These are phyloP conservation scores for Arachnopeziza araneosa DNA, from an alignment of 2,329 filamentous ascomycete species.

Conservation along the genomic window DNA sequence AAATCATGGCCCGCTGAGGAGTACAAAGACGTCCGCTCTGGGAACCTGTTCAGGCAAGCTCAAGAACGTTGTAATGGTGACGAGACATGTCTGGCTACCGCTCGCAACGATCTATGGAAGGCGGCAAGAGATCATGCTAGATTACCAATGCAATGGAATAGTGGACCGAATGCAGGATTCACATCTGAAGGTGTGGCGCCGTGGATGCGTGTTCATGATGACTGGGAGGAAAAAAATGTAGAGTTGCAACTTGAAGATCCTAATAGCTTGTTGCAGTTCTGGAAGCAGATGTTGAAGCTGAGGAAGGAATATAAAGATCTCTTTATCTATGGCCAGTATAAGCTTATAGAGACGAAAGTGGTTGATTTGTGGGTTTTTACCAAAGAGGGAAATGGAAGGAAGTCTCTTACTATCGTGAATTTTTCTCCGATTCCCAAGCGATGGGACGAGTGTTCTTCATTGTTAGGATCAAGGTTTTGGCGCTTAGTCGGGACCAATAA, in stretches of 20 bases:
- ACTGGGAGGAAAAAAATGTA: constrained; percentile 29
- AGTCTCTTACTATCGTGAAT: constrained; percentile 38
- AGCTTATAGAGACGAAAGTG: constrained; percentile 29
- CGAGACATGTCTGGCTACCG: background rate
- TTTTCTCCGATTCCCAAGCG: constrained; percentile 26
- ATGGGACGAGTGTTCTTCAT: constrained; percentile 3
- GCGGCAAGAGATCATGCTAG: constrained; percentile 53
- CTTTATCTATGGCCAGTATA: constrained; percentile 14
- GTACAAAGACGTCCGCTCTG: constrained; percentile 54
- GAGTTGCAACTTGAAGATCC: background rate
- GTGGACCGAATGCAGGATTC: constrained; percentile 53
- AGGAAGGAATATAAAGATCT: constrained; percentile 10
- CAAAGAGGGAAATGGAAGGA: constrained; percentile 31
- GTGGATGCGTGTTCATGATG: constrained; percentile 53
- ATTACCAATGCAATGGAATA: constrained; percentile 64
- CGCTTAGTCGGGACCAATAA: background rate
- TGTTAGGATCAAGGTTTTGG: background rate
- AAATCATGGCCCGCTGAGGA: constrained; percentile 53
- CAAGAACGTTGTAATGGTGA: background rate
- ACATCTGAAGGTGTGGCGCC: constrained; percentile 44
- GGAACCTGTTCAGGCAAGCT: constrained; percentile 14
- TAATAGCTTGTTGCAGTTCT: constrained; percentile 6
- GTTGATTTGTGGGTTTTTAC: constrained; percentile 38
- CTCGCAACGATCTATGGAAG: background rate
- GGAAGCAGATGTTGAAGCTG: constrained; percentile 9